Percentiles rank a stretch among this genome's conserved stretches.
phyloP scores from a whole-genome alignment of 2,329 filamentous ascomycete genomes.

The Malbranchea cinnamomea region DNA sequence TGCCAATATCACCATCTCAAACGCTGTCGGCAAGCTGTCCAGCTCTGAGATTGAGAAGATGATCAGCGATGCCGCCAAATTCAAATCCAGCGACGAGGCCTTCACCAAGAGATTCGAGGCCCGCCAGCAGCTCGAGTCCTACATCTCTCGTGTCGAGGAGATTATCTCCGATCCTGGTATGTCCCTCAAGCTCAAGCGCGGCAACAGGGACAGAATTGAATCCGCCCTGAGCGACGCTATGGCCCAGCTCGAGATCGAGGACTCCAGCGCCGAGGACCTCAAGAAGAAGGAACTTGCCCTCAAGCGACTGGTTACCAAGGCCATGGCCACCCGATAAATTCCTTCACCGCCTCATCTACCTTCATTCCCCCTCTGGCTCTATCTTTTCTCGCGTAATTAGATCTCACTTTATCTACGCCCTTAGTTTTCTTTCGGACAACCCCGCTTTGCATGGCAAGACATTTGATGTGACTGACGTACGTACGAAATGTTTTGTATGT shows the following conservation, averaged over 20 bases:
- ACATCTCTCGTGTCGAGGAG: constrained; percentile 97
- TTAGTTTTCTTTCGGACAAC: too few relatives aligned
- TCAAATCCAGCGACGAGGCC: constrained; percentile 94
- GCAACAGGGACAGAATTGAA: constrained; percentile 99
- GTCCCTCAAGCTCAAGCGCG: constrained; percentile 95
- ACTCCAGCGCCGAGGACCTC: constrained; percentile 78
- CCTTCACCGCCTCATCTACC: too few relatives aligned
- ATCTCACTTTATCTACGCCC: too few relatives aligned
- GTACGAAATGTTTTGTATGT: too few relatives aligned
- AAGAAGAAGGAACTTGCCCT: constrained; percentile 99
- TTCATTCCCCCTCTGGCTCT: constrained; percentile 2
- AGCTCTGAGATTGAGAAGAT: constrained; percentile 92
- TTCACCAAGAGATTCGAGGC: constrained; percentile 99
- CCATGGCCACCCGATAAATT: constrained; percentile 84
- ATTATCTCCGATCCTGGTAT: constrained; percentile 93
- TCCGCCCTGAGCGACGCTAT: constrained; percentile 91
- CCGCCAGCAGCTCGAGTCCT: constrained; percentile 97
- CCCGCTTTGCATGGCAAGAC: too few relatives aligned
- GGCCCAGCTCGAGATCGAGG: constrained; percentile 91
- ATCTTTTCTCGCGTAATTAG: constrained; percentile 9
- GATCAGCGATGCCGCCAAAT: constrained; percentile 94
- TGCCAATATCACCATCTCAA: constrained; percentile 99
- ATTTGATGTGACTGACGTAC: too few relatives aligned
- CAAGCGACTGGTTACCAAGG: constrained; percentile 97
- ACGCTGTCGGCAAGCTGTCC: constrained; percentile 97